These are phyloP conservation scores for Wickerhamomyces hampshirensis DNA, from an alignment of 805 yeast genomes.

Conservation along the genomic window DNA sequence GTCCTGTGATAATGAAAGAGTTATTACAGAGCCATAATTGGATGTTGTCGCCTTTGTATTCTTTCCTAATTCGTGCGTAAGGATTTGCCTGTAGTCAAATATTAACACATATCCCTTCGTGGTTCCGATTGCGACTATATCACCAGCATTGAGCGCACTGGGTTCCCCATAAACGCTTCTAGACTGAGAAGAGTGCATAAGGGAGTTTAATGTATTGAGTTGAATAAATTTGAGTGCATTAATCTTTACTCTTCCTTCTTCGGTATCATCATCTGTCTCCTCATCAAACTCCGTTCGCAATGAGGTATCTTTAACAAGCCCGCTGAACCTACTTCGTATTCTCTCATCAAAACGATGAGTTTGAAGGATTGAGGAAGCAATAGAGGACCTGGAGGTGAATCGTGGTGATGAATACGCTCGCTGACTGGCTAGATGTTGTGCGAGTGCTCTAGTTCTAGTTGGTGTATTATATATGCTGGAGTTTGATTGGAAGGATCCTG, in stretches of 20 bases:
- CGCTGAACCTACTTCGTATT: conserved; percentile 15
- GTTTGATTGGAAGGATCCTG: conserved; percentile 10
- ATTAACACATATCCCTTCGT: conserved; percentile 56
- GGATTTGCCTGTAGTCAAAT: conserved; percentile 63
- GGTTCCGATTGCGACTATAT: conserved; percentile 63
- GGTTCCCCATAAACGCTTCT: conserved; percentile 46
- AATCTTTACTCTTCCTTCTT: conserved; percentile 5
- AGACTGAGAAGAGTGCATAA: conserved; percentile 30
- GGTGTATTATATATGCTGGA: conserved; percentile 1
- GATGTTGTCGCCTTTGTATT: conserved; percentile 23
- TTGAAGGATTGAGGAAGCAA: conserved; percentile 8
- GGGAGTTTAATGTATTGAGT: conserved; percentile 35
- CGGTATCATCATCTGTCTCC: conserved; percentile 1
- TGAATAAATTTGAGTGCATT: conserved; percentile 32
- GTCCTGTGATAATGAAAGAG: conserved; percentile 61
- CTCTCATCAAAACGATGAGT: conserved; percentile 19
- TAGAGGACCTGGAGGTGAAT: conserved; percentile 11
- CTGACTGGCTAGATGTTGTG: conserved; percentile 3
- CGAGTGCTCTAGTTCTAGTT: conserved; percentile 10
- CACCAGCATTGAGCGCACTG: conserved; percentile 38
- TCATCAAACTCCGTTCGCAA: neutral
- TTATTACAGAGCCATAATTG: conserved; percentile 43
- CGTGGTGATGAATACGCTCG: neutral
- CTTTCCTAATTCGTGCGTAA: conserved; percentile 39
- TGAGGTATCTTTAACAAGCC: conserved; percentile 3